Percentiles rank a stretch among this genome's conserved stretches.
These are phyloP conservation scores for Melastoma candidum DNA, from an alignment of 441 rosid genomes.

Conservation along the genomic window DNA sequence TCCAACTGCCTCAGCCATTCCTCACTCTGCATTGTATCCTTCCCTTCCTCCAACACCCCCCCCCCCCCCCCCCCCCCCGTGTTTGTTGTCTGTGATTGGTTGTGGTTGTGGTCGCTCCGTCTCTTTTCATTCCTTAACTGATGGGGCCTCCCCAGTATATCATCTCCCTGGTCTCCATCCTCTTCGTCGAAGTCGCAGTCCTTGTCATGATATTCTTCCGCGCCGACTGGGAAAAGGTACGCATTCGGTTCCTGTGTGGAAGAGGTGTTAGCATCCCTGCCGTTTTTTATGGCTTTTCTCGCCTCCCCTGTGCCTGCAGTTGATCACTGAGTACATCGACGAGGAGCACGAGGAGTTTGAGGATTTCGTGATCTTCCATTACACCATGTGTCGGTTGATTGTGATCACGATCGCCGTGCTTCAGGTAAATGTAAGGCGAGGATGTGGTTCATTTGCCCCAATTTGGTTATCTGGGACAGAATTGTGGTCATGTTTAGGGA, in stretches of 20 bases:
- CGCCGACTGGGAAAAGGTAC: conserved; percentile 35
- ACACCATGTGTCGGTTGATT: conserved; percentile 24
- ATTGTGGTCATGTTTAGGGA: too few species aligned
- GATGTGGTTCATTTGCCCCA: too few species aligned
- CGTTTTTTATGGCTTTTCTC: neutral
- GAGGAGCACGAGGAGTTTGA: conserved; percentile 10
- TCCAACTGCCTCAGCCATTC: conserved; percentile 24
- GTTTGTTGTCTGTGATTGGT: neutral
- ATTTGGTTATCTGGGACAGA: too few species aligned
- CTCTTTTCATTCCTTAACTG: conserved; percentile 18
- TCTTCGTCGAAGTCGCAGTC: conserved; percentile 26
- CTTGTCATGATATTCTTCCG: conserved; percentile 37
- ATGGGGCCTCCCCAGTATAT: conserved; percentile 24
- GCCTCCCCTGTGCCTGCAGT: neutral
- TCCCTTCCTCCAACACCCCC: neutral
- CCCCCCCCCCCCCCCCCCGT: too few species aligned
- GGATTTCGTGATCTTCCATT: conserved; percentile 28
- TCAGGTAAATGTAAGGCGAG: conserved; percentile 29
- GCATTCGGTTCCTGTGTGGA: conserved; percentile 3
- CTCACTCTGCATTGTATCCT: conserved; percentile 43
- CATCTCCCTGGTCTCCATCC: conserved; percentile 23
- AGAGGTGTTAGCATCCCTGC: neutral
- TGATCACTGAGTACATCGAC: conserved; percentile 15
- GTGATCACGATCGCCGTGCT: conserved; percentile 20
- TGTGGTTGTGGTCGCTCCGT: neutral